Evolutionary conservation across 257 asterid genomes (phyloP).

Genomic region (Salvia hispanica): DNA sequence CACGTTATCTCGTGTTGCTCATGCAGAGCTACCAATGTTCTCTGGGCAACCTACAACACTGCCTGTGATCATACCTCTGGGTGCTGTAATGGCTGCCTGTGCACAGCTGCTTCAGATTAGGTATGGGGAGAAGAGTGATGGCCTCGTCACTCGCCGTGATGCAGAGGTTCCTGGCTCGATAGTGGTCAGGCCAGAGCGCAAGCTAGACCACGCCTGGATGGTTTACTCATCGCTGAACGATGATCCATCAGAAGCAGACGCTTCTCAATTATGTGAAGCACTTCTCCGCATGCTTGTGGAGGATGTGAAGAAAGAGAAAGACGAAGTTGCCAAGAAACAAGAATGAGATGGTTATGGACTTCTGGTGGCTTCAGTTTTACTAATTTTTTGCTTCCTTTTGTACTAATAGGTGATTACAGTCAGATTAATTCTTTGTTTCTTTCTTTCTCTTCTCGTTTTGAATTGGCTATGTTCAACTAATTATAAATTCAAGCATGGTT

Average conservation of each 20-base stretch:
- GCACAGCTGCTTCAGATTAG: constrained; percentile 93
- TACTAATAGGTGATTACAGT: constrained; percentile 7
- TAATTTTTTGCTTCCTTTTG: background rate
- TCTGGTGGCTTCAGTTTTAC: background rate
- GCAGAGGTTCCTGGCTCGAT: constrained; percentile 98
- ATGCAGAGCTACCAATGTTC: constrained; percentile 75
- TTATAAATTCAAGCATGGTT: constrained; percentile 1
- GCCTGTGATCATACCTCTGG: constrained; percentile 90
- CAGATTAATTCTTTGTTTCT: constrained; percentile 12
- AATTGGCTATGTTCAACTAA: constrained; percentile 3
- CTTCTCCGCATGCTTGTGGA: constrained; percentile 81
- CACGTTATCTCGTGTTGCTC: constrained; percentile 88
- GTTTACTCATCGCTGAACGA: constrained; percentile 79
- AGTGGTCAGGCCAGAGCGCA: constrained; percentile 77
- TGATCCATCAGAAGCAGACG: constrained; percentile 73
- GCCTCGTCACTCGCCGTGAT: constrained; percentile 89
- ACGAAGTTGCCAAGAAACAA: constrained; percentile 46
- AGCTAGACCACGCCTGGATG: constrained; percentile 99
- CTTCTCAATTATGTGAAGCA: constrained; percentile 94
- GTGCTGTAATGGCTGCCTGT: constrained; percentile 99
- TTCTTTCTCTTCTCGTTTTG: constrained; percentile 10
- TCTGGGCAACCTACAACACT: constrained; percentile 59
- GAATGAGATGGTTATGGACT: constrained; percentile 39
- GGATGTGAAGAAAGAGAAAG: constrained; percentile 55
- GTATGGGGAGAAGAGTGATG: constrained; percentile 94